Base-by-base conservation (phyloP, 1,284 basidiomycete genomes). In the Irpex sp. region DNA sequence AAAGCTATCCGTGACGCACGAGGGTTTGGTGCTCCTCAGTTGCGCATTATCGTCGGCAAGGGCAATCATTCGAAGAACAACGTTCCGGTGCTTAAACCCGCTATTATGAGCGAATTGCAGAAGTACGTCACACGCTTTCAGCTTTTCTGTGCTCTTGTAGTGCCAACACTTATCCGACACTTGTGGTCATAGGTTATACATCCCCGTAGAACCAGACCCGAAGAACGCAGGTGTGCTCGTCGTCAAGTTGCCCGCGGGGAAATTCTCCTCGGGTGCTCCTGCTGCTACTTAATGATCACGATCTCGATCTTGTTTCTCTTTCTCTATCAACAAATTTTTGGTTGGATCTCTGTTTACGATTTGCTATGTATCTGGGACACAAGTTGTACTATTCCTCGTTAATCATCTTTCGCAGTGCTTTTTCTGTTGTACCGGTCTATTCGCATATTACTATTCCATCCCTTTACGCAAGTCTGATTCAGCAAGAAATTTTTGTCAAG, bases 21-120 rank as follows among this genome's bases (percentile, higher is more conserved):
- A 61, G 71, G 73, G 16, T 74, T 77, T 48, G 84, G 83, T 1
- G 75, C 81, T n/a, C 69, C 77, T 0, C 78, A 82, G 61, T 72
- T 96, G 37, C 78, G 82, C 14, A 83, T 94, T 36, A 92, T 95
- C 65, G 88, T 90, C 5, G 91, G 91, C 52, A 86, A 85, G 67
- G 92, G 92, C 1, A 79, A 86, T 23, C 92, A 94, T 72, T 90
- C 87, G 3, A 76, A 78, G 52, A 80, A 82, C 58, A 83, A 86
- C 60, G 78, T 85, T 33, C 85, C 90, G 10, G 86, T 88, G 62
- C 80, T 95, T 68, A 93, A 90, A 68, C 85, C 86, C 4, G 87
- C 87, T 1, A 83, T 95, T 52, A 81, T 83, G 59, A 77, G 79
- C 37, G 75, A 86, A 58, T 86, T 94, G 86, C 70, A 79, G 59